A percentile compares a stretch with the other conserved stretches of the same genome.
Evolutionary conservation across 352 stramenopile species (phyloP).

Genomic region (Phytophthora ramorum): DNA sequence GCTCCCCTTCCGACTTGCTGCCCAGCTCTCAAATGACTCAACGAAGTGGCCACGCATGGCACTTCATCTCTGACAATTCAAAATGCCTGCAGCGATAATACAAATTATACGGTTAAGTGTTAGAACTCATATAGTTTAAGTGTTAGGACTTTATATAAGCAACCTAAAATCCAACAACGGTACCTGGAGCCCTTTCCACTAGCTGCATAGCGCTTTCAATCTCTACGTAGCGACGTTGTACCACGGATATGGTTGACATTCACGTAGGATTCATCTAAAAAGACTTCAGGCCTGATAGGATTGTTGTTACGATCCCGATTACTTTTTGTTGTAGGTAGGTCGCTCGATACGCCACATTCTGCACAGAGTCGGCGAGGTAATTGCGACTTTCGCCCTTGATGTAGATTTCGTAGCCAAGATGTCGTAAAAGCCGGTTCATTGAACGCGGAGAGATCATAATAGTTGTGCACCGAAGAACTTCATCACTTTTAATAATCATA

Average conservation of each 20-base stretch:
- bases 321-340: background rate
- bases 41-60: background rate
- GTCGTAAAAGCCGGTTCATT: background rate
- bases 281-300: background rate
- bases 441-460: background rate
- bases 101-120: background rate
- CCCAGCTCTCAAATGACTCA: background rate
- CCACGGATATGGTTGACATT: background rate
- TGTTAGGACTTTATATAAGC: background rate
- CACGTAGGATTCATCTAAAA: no score
- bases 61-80: background rate
- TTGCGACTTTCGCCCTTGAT: no score
- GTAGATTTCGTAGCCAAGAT: background rate
- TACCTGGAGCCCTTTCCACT: no score
- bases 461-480: background rate
- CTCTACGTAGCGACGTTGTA: background rate
- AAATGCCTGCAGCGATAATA: background rate
- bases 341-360: no score
- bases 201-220: background rate
- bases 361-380: no score
- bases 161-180: background rate
- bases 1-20: background rate
- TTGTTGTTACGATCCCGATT: background rate
- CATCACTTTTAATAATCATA: conserved; percentile 7
- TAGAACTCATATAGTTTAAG: background rate